Base-by-base conservation (phyloP, 2,329 filamentous ascomycete species). In the Phaeosphaeriaceae sp. region DNA sequence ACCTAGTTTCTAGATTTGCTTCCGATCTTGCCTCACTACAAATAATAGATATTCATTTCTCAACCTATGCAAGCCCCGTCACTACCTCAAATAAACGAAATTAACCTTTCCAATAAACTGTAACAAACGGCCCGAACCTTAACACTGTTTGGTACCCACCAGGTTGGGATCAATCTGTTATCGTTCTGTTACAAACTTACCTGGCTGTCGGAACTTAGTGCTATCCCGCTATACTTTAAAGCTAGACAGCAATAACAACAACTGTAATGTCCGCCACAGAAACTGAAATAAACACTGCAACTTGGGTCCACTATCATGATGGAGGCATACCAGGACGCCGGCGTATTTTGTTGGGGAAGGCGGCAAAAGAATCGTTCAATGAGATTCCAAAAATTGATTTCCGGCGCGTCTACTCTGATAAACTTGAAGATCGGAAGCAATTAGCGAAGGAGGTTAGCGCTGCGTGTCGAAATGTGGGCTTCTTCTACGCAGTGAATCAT, bases 401-500 rank as follows among this genome's bases (percentile, higher is more conserved):
- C 20, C 54, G 42, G 7, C 63, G 66, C 3, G 61, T 70, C 26
- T 68, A 66, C 46, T 71, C 66, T 4, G 40, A 64, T 7, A 38
- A 56, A 0, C 18, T 68, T 1, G 52, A 54, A 2, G 65, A 69
- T 28, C 46, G 64, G 4, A 60, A 65, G 50, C 56, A 60, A 34
- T 35, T 72, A 13, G 65, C 64, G 1, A 53, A 47, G 8, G 64
- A 73, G 50, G 64, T 74, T 2, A 65, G 66, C 5, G 58, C 56
- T 15, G 71, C 71, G 1, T 73, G 67, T 51, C 58, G 64, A 36
- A 60, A 69, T 30, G 57, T 71, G 3, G 68, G 68, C 0, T 72
- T 72, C 56, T 70, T 72, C 43, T 70, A 68, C 43, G 67, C 66
- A 0, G 64, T 67, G 1, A 70, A 70, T 42, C 61, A 68, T 34